Evolutionary conservation across 768 basidiomycete species (phyloP), one percentile per base, ranked within the genome.

Genomic region (Leccinum subgranulosum): DNA sequence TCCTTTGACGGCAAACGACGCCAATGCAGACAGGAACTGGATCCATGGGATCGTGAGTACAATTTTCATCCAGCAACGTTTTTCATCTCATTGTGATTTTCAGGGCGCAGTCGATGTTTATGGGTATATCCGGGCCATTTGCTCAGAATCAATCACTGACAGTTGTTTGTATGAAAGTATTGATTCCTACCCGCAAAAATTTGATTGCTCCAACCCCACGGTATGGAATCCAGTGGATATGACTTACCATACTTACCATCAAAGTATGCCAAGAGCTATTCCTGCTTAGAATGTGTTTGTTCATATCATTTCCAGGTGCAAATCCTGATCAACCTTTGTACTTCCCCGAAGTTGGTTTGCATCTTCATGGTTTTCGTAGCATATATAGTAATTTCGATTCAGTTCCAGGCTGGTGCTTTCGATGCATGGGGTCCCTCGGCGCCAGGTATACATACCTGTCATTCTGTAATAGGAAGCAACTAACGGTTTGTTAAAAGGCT

Each of bases 351-450:
- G 86, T 85, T 65, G 51, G 71, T 65, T 56, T 33, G 10, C 41
- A 15, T 27, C 7, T 3, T 48, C 11, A 36, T 19, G 43, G 2
- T 36, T 39, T 53, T 59, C 57, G 36, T 55, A 58, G 56, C 1
- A 55, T 46, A 31, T 48, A 48, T 25, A 31, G 29, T 65, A 14
- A 64, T 46, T 21, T 25, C 33, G 56, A 45, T 57, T 74, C 76
- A 85, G 72, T 87, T 85, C 66, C 86, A 89, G 76, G 88, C 82
- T 12, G 91, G 91, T 6, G 79, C 88, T 10, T 92, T 84, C 62
- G 90, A 93, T 66, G 84, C 90, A 4, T 94, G 89, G 88, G 92
- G 87, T 14, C 84, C 86, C 0, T 80, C 76, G 4, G 84, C 87
- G 25, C 87, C 89, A 58, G 85, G 84, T 83, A 67, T 1, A 59